phyloP scores from a whole-genome alignment of 2,329 filamentous ascomycete species.

The Hypoxylon sp. region DNA sequence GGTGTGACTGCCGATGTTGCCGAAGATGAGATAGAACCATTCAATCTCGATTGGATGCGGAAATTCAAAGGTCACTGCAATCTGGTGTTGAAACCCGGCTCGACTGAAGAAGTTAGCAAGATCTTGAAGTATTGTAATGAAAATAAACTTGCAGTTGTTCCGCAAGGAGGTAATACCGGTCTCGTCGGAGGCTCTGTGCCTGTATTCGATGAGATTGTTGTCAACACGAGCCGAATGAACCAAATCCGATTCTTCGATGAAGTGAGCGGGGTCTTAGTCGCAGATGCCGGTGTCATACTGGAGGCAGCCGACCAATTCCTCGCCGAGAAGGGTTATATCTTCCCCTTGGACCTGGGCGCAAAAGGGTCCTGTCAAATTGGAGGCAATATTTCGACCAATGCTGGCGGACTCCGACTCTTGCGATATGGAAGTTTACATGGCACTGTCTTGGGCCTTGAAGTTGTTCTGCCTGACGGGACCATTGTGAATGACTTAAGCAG shows the following conservation, averaged over 20 bases:
- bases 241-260: constrained; percentile 92
- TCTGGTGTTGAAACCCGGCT: constrained; percentile 87
- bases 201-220: constrained; percentile 97
- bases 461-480: constrained; percentile 92
- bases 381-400: constrained; percentile 96
- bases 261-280: constrained; percentile 89
- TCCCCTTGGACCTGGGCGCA: constrained; percentile 95
- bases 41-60: constrained; percentile 99
- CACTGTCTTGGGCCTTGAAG: constrained; percentile 91
- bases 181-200: constrained; percentile 96
- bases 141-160: constrained; percentile 90
- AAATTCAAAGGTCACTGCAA: constrained; percentile 95
- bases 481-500: constrained; percentile 90
- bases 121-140: constrained; percentile 97
- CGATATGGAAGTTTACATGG: constrained; percentile 96
- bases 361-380: constrained; percentile 98
- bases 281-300: constrained; percentile 91
- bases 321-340: constrained; percentile 86
- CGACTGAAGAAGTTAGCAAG: constrained; percentile 89
- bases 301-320: constrained; percentile 91
- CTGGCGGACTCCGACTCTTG: constrained; percentile 89
- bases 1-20: constrained; percentile 80
- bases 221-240: constrained; percentile 93
- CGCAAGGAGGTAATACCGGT: constrained; percentile 97
- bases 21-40: constrained; percentile 86